phyloP scores from a whole-genome alignment of 108 stramenopile genomes.

The Cyclotella sp. region DNA sequence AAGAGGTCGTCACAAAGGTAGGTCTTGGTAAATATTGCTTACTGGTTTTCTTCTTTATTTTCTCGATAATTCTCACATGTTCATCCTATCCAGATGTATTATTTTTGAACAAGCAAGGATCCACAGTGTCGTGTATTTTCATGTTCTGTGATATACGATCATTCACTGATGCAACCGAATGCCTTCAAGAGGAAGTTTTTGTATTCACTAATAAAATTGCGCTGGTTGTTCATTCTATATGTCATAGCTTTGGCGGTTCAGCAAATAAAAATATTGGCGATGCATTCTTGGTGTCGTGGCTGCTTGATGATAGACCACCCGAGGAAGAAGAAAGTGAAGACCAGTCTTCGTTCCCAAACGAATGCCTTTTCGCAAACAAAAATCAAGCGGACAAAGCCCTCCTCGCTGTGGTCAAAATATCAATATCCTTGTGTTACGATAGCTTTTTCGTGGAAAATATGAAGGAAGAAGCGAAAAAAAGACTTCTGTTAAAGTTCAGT shows the following conservation, averaged over 20 bases:
- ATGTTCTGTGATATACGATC: slow-evolving; percentile 95
- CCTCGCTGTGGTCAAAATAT: slow-evolving; percentile 85
- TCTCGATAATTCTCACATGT: neutral
- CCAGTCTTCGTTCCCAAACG: neutral
- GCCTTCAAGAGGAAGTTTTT: slow-evolving; percentile 89
- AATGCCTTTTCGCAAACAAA: slow-evolving; percentile 54
- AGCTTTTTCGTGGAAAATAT: slow-evolving; percentile 73
- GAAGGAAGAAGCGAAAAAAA: slow-evolving; percentile 59
- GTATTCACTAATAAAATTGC: slow-evolving; percentile 95
- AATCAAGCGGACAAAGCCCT: slow-evolving; percentile 87
- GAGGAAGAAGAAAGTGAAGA: slow-evolving; percentile 30
- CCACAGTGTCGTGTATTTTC: slow-evolving; percentile 88
- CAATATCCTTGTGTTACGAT: slow-evolving; percentile 78
- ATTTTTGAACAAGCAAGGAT: slow-evolving; percentile 72
- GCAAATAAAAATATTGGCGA: slow-evolving; percentile 97
- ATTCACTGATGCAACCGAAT: slow-evolving; percentile 79
- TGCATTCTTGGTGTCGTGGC: slow-evolving; percentile 92
- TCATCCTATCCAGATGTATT: slow-evolving; percentile 48
- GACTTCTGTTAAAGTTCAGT: slow-evolving; percentile 67
- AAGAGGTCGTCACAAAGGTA: slow-evolving; percentile 60
- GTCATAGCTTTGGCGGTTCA: slow-evolving; percentile 72
- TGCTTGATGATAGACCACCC: slow-evolving; percentile 56
- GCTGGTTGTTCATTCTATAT: slow-evolving; percentile 89
- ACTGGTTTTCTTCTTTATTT: neutral
- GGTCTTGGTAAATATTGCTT: neutral